These are phyloP conservation scores for Camelina hispida DNA, from an alignment of 345 rosid species.

Conservation along the genomic window DNA sequence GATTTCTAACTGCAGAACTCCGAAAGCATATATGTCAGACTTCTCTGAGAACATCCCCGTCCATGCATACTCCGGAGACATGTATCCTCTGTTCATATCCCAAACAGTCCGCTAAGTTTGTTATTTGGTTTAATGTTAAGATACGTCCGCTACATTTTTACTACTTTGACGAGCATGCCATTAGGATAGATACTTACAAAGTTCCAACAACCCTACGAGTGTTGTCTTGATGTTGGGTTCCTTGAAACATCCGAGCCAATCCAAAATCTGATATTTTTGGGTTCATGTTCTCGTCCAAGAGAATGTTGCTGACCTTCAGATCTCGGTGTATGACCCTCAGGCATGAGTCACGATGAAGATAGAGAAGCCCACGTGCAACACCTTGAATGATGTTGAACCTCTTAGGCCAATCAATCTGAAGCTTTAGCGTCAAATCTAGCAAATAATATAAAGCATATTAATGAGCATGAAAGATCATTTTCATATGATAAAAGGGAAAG, in stretches of 20 bases:
- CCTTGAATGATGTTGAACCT: slow-evolving; percentile 28
- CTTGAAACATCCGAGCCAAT: slow-evolving; percentile 26
- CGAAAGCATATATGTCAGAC: slow-evolving; percentile 53
- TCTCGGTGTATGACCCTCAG: slow-evolving; percentile 25
- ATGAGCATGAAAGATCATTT: not conserved
- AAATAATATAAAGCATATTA: not conserved
- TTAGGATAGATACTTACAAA: slow-evolving; percentile 8
- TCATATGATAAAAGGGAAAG: not conserved
- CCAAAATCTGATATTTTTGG: slow-evolving; percentile 30
- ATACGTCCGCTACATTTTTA: not conserved
- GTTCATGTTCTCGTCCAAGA: slow-evolving; percentile 17
- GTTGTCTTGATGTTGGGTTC: slow-evolving; percentile 25
- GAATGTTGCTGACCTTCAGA: slow-evolving; percentile 28
- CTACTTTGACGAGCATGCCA: not conserved
- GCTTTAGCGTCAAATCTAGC: slow-evolving; percentile 19
- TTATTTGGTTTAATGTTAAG: no score
- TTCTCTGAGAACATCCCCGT: slow-evolving; percentile 53
- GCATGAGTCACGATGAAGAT: slow-evolving; percentile 27
- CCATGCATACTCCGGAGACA: slow-evolving; percentile 54
- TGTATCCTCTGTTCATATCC: slow-evolving; percentile 32
- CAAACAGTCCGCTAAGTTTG: slow-evolving; percentile 3
- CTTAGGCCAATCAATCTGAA: slow-evolving; percentile 30
- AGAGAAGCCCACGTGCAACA: slow-evolving; percentile 18
- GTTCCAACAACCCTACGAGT: slow-evolving; percentile 27
- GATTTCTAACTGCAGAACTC: slow-evolving; percentile 40